Evolutionary conservation across 768 basidiomycete species (phyloP), one percentile per base, ranked within the genome.

Genomic region (Artomyces pyxidatus): DNA sequence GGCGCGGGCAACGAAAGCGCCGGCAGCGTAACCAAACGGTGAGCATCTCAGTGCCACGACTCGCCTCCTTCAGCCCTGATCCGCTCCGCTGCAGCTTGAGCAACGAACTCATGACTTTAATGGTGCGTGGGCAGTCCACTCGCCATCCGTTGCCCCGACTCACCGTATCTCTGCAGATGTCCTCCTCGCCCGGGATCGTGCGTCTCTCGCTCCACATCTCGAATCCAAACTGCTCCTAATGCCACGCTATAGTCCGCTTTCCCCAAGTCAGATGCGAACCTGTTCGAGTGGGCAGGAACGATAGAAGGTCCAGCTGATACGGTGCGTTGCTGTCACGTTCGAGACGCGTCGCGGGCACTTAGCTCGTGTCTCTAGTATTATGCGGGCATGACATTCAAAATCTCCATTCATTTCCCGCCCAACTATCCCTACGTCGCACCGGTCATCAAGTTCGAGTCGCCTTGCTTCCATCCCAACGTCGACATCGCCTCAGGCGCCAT

Each of bases 401-500:
- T 95, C 58, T 80, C 80, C 8, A 88, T 95, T 47, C 73, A 78
- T 11, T 95, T 93, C 69, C 90, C 89, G 6, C 68, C 83, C 51
- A 89, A 88, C 63, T 95, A 94, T 61, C 92, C 92, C 17, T 93
- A 89, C 65, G 81, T 81, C 9, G 74, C 92, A 3, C 92, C 92
- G 0, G 71, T 76, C 8, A 88, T 95, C 66, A 86, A 84, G 62
- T 95, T 92, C 57, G 88, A 89, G 45, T 82, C 89, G 4, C 87
- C 88, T 6, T 92, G 90, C 69, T 94, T 78, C 69, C 91, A 95
- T 60, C 91, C 92, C 7, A 94, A 94, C 58, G 87, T 94, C 29
- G 89, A 92, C 63, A 76, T 92, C 42, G 71, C 66, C 12, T 74
- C 78, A 35, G 87, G 87, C 30, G 76, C 83, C 19, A 90, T 91